Percentiles rank a stretch among this genome's conserved stretches.
Evolutionary conservation across 192 early-diverging fungal genomes (phyloP).

Genomic region (Linnemannia exigua): DNA sequence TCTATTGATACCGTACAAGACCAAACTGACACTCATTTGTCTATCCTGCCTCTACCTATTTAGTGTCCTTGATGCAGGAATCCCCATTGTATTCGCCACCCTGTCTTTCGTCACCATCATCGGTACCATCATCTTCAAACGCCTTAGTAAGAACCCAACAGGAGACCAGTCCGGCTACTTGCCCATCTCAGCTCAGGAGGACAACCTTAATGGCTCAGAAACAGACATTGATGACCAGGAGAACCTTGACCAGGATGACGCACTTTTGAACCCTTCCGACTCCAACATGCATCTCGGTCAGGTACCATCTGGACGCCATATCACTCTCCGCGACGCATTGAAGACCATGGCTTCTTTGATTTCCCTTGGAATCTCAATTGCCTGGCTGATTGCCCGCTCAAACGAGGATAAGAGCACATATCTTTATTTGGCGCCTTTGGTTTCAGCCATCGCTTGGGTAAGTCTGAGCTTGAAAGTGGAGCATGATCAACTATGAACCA

Average conservation of each 20-base stretch:
- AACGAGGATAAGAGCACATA: conserved; percentile 39
- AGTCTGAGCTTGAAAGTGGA: not conserved
- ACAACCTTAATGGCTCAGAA: conserved; percentile 26
- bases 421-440: conserved; percentile 36
- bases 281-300: conserved; percentile 39
- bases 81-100: conserved; percentile 32
- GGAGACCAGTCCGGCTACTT: conserved; percentile 46
- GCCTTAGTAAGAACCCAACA: conserved; percentile 26
- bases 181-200: conserved; percentile 39
- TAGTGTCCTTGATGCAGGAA: conserved; percentile 50
- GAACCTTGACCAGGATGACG: conserved; percentile 5
- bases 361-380: conserved; percentile 29
- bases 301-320: conserved; percentile 44
- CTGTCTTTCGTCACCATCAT: conserved; percentile 27
- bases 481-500: not conserved
- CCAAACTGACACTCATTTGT: not conserved
- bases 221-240: conserved; percentile 41
- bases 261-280: not conserved
- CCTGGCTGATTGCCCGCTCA: conserved; percentile 32
- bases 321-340: conserved; percentile 40
- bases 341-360: conserved; percentile 32
- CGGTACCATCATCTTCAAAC: conserved; percentile 36
- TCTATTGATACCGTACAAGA: too few species aligned
- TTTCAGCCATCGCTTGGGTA: conserved; percentile 46
- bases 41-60: not conserved